Conservation (phyloP, 805 yeast genomes). For the Grigorovia yakushimaensis region DNA sequence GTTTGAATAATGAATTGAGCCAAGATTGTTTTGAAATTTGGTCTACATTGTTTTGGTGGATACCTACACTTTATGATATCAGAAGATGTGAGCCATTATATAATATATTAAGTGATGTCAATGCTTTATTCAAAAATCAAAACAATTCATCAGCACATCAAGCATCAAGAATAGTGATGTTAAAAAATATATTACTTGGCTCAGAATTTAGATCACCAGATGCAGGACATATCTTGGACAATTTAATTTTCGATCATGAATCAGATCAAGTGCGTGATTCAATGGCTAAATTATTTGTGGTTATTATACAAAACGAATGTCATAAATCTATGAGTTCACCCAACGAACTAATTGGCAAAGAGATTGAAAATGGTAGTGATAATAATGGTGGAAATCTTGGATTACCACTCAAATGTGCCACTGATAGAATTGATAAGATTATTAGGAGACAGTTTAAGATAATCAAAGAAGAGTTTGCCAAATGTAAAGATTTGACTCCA, state of each 20-base stretch:
- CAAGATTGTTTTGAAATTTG: constrained; percentile 71
- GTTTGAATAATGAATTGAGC: constrained; percentile 50
- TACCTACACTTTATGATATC: constrained; percentile 53
- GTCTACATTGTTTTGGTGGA: constrained; percentile 69
- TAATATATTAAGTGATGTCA: constrained; percentile 36
- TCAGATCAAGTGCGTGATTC: constrained; percentile 65
- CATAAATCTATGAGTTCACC: constrained; percentile 8
- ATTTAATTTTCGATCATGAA: constrained; percentile 46
- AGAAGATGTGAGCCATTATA: constrained; percentile 57
- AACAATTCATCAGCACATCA: constrained; percentile 59
- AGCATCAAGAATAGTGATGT: constrained; percentile 44
- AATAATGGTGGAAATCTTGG: constrained; percentile 28
- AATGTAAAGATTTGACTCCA: constrained; percentile 32
- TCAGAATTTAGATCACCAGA: constrained; percentile 46
- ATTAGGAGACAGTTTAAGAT: constrained; percentile 37
- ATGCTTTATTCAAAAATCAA: constrained; percentile 33
- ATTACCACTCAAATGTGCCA: constrained; percentile 22
- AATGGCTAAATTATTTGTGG: constrained; percentile 46
- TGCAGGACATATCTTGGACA: constrained; percentile 34
- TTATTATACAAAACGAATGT: constrained; percentile 15
- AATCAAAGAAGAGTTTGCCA: constrained; percentile 34
- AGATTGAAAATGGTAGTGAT: background rate
- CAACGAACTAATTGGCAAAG: constrained; percentile 12
- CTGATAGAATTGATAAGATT: constrained; percentile 27
- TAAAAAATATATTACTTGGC: constrained; percentile 41